These are phyloP conservation scores for Monosporascus sp. DNA, from an alignment of 2,329 filamentous ascomycete genomes.

Conservation along the genomic window DNA sequence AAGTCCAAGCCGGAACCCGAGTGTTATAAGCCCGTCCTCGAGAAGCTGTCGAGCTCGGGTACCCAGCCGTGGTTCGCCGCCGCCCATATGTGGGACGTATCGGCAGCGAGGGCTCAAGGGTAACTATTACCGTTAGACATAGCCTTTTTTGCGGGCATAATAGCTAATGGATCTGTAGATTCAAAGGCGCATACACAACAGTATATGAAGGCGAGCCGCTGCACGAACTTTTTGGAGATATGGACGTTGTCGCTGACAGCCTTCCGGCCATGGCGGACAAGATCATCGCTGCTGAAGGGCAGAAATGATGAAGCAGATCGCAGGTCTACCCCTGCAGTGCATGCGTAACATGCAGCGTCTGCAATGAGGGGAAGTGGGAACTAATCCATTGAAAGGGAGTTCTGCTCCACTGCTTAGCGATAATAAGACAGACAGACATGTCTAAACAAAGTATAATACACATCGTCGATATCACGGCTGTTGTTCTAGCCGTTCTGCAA, in stretches of 20 bases:
- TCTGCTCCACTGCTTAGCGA: too few relatives aligned
- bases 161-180: conserved; percentile 17
- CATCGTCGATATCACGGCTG: too few relatives aligned
- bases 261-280: conserved; percentile 43
- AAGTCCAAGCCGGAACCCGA: conserved; percentile 45
- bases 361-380: not conserved
- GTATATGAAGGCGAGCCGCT: conserved; percentile 47
- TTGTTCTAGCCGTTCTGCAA: too few relatives aligned
- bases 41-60: conserved; percentile 28
- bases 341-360: not conserved
- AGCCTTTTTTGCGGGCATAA: not conserved
- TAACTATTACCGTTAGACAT: conserved; percentile 8
- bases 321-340: not conserved
- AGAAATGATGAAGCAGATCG: not conserved
- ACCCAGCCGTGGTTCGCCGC: conserved; percentile 51
- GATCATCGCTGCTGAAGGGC: conserved; percentile 18
- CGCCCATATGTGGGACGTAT: conserved; percentile 56
- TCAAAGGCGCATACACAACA: conserved; percentile 49
- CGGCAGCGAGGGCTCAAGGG: conserved; percentile 44
- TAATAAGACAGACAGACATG: too few relatives aligned
- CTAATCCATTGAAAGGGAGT: too few relatives aligned
- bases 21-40: conserved; percentile 34
- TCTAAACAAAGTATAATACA: too few relatives aligned
- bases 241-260: conserved; percentile 45
- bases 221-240: conserved; percentile 43